phyloP scores from a whole-genome alignment of 352 stramenopile genomes.

The Hyaloperonospora arabidopsidis region DNA sequence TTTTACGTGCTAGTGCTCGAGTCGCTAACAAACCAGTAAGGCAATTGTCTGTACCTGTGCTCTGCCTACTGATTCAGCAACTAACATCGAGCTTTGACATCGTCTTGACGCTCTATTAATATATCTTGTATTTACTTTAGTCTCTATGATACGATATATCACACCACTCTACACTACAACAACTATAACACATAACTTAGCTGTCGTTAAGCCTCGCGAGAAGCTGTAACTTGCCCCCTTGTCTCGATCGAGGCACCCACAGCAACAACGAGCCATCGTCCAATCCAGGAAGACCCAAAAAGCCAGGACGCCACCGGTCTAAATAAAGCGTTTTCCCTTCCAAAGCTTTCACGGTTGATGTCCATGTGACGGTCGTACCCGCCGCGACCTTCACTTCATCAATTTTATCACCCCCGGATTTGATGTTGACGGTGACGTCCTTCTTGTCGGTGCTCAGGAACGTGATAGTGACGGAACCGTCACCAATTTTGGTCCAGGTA shows the following conservation, averaged over 20 bases:
- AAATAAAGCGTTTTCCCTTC: conserved; percentile 36
- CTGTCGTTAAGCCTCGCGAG: conserved; percentile 25
- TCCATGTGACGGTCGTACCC: conserved; percentile 31
- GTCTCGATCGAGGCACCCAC: conserved; percentile 26
- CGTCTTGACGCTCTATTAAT: too few species aligned
- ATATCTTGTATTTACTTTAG: not conserved
- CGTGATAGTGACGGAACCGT: conserved; percentile 28
- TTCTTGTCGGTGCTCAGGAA: conserved; percentile 29
- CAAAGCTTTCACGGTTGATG: conserved; percentile 22
- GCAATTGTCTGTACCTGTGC: too few species aligned
- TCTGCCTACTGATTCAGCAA: too few species aligned
- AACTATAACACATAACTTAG: conserved; percentile 4
- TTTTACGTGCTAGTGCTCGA: too few species aligned
- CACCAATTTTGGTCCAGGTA: conserved; percentile 25
- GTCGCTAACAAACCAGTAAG: too few species aligned
- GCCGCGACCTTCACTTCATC: conserved; percentile 24
- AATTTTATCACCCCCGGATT: conserved; percentile 27
- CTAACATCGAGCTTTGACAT: too few species aligned
- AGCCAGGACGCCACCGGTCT: conserved; percentile 33
- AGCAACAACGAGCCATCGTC: conserved; percentile 33
- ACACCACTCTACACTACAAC: not conserved
- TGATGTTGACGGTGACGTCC: conserved; percentile 37
- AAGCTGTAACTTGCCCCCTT: conserved; percentile 23
- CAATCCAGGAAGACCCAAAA: conserved; percentile 26
- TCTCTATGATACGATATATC: conserved; percentile 12